phyloP scores from a whole-genome alignment of 495 filamentous ascomycete genomes.

The Hypoxylon crocopeplum region DNA sequence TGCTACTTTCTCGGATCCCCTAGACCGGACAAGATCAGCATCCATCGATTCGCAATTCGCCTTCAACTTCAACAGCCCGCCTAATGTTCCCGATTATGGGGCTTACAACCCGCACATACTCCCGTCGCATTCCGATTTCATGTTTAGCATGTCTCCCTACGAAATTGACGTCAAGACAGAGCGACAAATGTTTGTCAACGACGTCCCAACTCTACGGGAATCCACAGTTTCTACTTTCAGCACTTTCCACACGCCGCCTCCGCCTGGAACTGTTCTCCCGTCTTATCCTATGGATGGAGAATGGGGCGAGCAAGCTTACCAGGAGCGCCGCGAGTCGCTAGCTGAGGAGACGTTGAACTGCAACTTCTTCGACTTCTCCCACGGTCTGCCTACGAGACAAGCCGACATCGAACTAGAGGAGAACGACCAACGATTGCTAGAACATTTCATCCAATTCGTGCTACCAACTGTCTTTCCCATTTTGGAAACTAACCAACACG shows the following conservation, averaged over 20 bases:
- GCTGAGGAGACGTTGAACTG: conserved; percentile 71
- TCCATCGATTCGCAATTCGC: conserved; percentile 82
- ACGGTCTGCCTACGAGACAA: conserved; percentile 65
- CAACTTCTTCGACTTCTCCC: conserved; percentile 78
- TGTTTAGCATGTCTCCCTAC: conserved; percentile 73
- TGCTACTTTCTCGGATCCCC: conserved; percentile 75
- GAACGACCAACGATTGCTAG: conserved; percentile 81
- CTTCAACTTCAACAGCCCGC: conserved; percentile 74
- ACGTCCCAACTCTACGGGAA: conserved; percentile 81
- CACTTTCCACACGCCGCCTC: conserved; percentile 79
- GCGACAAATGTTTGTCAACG: conserved; percentile 91
- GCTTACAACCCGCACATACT: conserved; percentile 62
- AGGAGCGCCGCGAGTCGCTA: conserved; percentile 67
- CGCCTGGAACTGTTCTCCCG: conserved; percentile 65
- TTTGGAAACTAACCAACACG: conserved; percentile 84
- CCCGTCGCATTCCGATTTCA: conserved; percentile 51
- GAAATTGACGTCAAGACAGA: conserved; percentile 97
- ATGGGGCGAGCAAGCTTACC: conserved; percentile 79
- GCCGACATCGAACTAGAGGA: conserved; percentile 86
- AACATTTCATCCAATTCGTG: conserved; percentile 92
- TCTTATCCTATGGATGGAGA: conserved; percentile 71
- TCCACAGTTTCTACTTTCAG: conserved; percentile 88
- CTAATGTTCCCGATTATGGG: conserved; percentile 65
- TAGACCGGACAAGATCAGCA: conserved; percentile 72
- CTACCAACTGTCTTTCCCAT: conserved; percentile 90